phyloP scores from a whole-genome alignment of 2,329 filamentous ascomycete genomes.

The Scytalidium sp. region DNA sequence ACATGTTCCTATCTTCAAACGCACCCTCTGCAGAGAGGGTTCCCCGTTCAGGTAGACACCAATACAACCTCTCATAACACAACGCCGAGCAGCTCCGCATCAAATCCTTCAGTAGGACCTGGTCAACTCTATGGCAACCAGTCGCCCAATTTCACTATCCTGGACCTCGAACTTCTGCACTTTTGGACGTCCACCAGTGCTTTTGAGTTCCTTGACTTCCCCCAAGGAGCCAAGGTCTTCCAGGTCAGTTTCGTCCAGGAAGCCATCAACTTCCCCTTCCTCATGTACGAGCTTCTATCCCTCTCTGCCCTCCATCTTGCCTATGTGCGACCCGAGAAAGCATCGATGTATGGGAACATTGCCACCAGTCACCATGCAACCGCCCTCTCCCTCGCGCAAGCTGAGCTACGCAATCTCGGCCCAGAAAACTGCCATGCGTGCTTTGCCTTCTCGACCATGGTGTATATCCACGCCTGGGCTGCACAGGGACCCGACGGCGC shows the following conservation, averaged over 20 bases:
- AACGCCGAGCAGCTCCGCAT: constrained; percentile 2
- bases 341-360: constrained; percentile 19
- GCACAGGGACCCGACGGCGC: constrained; percentile 18
- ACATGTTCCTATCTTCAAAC: constrained; percentile 25
- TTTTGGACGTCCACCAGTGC: constrained; percentile 39
- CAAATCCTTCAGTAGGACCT: not conserved
- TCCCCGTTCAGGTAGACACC: constrained; percentile 3
- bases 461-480: constrained; percentile 32
- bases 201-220: constrained; percentile 14
- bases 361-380: constrained; percentile 29
- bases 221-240: constrained; percentile 12
- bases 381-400: constrained; percentile 28
- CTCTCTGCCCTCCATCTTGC: constrained; percentile 33
- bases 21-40: constrained; percentile 15
- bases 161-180: constrained; percentile 41
- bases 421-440: constrained; percentile 29
- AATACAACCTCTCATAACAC: not conserved
- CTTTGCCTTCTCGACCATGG: constrained; percentile 28
- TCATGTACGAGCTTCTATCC: constrained; percentile 34
- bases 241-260: constrained; percentile 20
- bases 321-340: constrained; percentile 19
- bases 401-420: constrained; percentile 42
- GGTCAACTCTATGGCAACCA: not conserved
- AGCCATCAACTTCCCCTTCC: constrained; percentile 26
- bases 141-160: constrained; percentile 19